These are phyloP conservation scores for Wickerhamiella dianesei DNA, from an alignment of 805 yeast species.

Conservation along the genomic window DNA sequence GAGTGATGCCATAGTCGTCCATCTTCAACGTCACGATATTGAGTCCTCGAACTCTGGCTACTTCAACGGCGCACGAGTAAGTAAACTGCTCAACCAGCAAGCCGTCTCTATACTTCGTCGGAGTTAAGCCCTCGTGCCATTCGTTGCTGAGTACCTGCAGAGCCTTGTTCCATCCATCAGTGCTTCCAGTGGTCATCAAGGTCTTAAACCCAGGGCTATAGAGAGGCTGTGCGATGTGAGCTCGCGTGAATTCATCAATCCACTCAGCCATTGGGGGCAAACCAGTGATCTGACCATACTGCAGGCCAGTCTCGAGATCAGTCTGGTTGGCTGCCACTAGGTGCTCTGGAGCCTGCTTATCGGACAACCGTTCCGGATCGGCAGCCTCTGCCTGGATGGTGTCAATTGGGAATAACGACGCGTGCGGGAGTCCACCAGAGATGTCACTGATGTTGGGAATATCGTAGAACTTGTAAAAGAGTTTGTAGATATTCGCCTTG, in stretches of 20 bases:
- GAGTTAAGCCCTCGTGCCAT: slow-evolving; percentile 14
- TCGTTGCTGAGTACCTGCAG: slow-evolving; percentile 19
- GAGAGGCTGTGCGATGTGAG: slow-evolving; percentile 7
- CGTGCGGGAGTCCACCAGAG: slow-evolving; percentile 20
- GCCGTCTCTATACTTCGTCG: slow-evolving; percentile 36
- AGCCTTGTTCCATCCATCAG: slow-evolving; percentile 21
- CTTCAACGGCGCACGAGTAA: slow-evolving; percentile 60
- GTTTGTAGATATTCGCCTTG: slow-evolving; percentile 18
- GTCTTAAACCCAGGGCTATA: slow-evolving; percentile 17
- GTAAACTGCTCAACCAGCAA: slow-evolving; percentile 66
- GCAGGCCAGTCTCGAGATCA: slow-evolving; percentile 58
- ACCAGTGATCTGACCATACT: slow-evolving; percentile 81
- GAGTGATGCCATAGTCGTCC: slow-evolving; percentile 47
- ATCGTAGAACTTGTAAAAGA: slow-evolving; percentile 18
- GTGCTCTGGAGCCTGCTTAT: slow-evolving; percentile 2
- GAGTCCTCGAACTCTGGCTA: slow-evolving; percentile 49
- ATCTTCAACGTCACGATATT: slow-evolving; percentile 51
- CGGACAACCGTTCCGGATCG: slow-evolving; percentile 2
- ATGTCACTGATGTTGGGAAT: slow-evolving; percentile 18
- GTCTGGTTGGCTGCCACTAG: slow-evolving; percentile 5
- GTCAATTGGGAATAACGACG: slow-evolving; percentile 17
- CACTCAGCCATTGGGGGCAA: slow-evolving; percentile 55
- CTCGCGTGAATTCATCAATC: slow-evolving; percentile 35
- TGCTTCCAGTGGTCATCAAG: slow-evolving; percentile 16
- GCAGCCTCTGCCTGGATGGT: slow-evolving; percentile 11